Conservation (phyloP, 1,284 basidiomycete species). For the Gomphus sp. region DNA sequence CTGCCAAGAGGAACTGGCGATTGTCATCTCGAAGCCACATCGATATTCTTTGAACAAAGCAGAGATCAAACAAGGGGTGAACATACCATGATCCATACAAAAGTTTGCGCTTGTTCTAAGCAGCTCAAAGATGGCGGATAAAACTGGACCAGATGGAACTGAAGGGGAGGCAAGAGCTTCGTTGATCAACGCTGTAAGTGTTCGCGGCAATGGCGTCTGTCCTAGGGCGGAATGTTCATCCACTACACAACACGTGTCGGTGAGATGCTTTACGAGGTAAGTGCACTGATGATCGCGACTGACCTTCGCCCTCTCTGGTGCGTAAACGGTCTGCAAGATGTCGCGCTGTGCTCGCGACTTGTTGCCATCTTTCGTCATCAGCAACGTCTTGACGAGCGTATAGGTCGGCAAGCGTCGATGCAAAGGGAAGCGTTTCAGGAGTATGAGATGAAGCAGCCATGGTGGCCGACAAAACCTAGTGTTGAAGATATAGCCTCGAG, state of each 20-base stretch:
- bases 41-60: background rate
- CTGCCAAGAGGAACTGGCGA: conserved; percentile 57
- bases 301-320: conserved; percentile 36
- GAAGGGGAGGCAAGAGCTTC: conserved; percentile 40
- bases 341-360: conserved; percentile 42
- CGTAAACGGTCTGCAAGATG: conserved; percentile 54
- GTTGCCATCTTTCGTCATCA: conserved; percentile 36
- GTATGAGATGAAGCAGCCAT: background rate
- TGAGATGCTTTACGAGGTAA: background rate
- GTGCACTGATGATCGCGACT: conserved; percentile 12
- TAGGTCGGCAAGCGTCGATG: conserved; percentile 24
- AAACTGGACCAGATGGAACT: conserved; percentile 34
- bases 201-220: conserved; percentile 50
- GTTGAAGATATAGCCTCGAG: background rate
- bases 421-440: conserved; percentile 11
- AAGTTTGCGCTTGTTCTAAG: conserved; percentile 71
- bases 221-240: conserved; percentile 67
- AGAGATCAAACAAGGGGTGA: background rate
- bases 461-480: background rate
- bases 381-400: conserved; percentile 22
- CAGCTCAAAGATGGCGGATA: conserved; percentile 50
- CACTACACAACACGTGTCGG: conserved; percentile 26
- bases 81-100: conserved; percentile 70
- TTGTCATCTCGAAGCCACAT: conserved; percentile 42
- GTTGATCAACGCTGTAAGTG: conserved; percentile 49